Conservation (phyloP, 2,329 filamentous ascomycete species). For the Teratosphaeriaceae sp. region DNA sequence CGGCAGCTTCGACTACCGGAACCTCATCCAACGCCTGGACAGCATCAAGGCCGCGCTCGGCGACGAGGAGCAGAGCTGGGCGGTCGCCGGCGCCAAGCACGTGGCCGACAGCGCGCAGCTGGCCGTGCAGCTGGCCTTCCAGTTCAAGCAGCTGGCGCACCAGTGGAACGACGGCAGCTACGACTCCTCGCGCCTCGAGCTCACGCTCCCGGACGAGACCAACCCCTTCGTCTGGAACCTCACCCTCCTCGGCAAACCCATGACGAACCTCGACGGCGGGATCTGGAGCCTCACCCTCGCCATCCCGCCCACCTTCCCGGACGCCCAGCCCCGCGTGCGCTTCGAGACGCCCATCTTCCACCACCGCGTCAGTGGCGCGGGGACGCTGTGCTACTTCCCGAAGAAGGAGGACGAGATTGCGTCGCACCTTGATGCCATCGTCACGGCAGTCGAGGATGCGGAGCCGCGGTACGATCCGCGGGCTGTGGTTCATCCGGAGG, state of each 20-base stretch:
- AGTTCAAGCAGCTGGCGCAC: conserved; percentile 75
- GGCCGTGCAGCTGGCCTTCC: conserved; percentile 72
- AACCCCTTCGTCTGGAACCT: conserved; percentile 89
- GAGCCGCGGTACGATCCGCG: conserved; percentile 83
- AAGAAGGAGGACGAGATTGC: conserved; percentile 67
- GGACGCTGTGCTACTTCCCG: conserved; percentile 76
- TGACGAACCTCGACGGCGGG: conserved; percentile 89
- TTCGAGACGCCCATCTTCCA: conserved; percentile 82
- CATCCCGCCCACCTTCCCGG: conserved; percentile 79
- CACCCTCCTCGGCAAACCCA: conserved; percentile 84
- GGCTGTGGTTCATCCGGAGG: conserved; percentile 78
- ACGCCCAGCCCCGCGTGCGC: conserved; percentile 76
- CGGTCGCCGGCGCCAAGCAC: conserved; percentile 56
- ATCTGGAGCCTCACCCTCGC: conserved; percentile 74
- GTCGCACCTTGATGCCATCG: conserved; percentile 76
- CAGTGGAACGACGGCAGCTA: conserved; percentile 57
- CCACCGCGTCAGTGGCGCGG: conserved; percentile 70
- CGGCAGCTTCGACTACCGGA: conserved; percentile 74
- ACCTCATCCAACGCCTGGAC: conserved; percentile 62
- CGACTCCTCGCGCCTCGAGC: conserved; percentile 63
- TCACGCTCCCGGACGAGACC: conserved; percentile 62
- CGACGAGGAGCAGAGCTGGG: conserved; percentile 67
- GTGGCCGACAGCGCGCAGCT: conserved; percentile 64
- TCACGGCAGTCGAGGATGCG: conserved; percentile 79
- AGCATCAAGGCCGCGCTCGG: conserved; percentile 65